Evolutionary conservation across 331 rosid genomes (phyloP), one percentile per base, ranked within the genome.

Genomic region (Pyracantha coccinea): DNA sequence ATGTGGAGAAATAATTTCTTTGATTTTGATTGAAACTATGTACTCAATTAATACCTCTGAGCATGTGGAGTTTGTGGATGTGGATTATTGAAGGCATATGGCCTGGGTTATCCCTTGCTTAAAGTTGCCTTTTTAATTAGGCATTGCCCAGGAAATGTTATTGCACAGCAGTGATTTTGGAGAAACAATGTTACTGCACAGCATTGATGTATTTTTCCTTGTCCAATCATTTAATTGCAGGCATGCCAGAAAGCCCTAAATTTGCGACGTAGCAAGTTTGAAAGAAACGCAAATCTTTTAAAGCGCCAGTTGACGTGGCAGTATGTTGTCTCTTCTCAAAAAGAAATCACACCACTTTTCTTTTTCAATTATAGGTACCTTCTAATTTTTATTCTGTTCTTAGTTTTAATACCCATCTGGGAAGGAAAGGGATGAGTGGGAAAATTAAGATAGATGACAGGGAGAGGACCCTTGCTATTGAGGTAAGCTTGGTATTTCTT

Each of bases 351-450:
- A 61, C 27, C 66, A 59, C 69, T 19, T 54, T 8, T 35, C 13
- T 13, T 66, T 75, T 72, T 67, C 19, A 19, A 11, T 57, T 44
- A 50, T 7, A 16, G 27, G 57, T 72, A 60, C 77, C 28, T 24
- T 41, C 21, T 44, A 33, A 64, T 66, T 68, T 76, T 59, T 28
- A 54, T 44, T 28, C 35, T 33, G 65, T 63, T 73, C 38, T 33
- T 67, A 25, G 99, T 80, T 94, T 92, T 69, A 92, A 94, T 85
- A 77, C 81, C 35, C 91, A 94, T 86, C 85, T 94, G 86, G 75
- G 84, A 59, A 94, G 83, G 85, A 94, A 94, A 74, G 99, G 99
- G 69, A 86, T 92, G 80, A 87, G 97, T 79, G 99, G 99, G 50
- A 77, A 75, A 45, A 89, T 92, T 76, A 86, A 75, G 79, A 85